A percentile compares a stretch with the other conserved stretches of the same genome.
These are phyloP conservation scores for Novymonas esmeraldas DNA, from an alignment of 208 protist species.

Conservation along the genomic window DNA sequence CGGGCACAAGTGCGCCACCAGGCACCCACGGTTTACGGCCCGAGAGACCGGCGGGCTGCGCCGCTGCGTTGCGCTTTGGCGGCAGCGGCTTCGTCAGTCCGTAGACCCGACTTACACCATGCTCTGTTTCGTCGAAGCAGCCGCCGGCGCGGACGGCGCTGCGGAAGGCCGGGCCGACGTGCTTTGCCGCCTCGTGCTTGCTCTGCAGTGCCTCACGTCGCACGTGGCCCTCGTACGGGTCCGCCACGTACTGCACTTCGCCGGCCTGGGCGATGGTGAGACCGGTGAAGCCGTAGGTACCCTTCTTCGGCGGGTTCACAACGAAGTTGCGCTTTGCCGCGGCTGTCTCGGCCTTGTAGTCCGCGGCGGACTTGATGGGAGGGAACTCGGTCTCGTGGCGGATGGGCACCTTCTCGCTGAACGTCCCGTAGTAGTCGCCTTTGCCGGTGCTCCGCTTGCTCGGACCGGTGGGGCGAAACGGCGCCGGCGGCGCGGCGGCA, in stretches of 20 bases:
- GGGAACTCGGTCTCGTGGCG: conserved; percentile 87
- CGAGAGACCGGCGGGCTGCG: conserved; percentile 8
- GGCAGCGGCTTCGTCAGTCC: conserved; percentile 74
- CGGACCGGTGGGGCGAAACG: conserved; percentile 64
- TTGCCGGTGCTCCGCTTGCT: conserved; percentile 83
- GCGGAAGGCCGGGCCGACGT: conserved; percentile 54
- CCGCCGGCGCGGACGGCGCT: conserved; percentile 59
- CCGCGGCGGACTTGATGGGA: conserved; percentile 41
- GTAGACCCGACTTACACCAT: conserved; percentile 86
- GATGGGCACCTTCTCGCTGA: conserved; percentile 64
- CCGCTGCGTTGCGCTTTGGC: conserved; percentile 38
- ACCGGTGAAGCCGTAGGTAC: conserved; percentile 87
- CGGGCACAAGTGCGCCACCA: conserved; percentile 66
- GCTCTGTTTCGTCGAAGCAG: conserved; percentile 78
- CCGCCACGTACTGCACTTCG: conserved; percentile 84
- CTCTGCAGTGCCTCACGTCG: conserved; percentile 34
- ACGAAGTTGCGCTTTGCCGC: conserved; percentile 65
- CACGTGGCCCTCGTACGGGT: conserved; percentile 63
- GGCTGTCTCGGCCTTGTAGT: conserved; percentile 27
- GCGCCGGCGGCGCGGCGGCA: conserved; percentile 14
- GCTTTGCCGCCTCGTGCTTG: conserved; percentile 34
- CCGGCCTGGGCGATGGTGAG: conserved; percentile 78
- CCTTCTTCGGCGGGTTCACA: conserved; percentile 89
- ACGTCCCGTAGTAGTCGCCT: conserved; percentile 91
- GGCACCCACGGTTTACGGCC: conserved; percentile 70